Evolutionary conservation across 164 flowering plant genomes (phyloP).

Genomic region (Annona squamosa): DNA sequence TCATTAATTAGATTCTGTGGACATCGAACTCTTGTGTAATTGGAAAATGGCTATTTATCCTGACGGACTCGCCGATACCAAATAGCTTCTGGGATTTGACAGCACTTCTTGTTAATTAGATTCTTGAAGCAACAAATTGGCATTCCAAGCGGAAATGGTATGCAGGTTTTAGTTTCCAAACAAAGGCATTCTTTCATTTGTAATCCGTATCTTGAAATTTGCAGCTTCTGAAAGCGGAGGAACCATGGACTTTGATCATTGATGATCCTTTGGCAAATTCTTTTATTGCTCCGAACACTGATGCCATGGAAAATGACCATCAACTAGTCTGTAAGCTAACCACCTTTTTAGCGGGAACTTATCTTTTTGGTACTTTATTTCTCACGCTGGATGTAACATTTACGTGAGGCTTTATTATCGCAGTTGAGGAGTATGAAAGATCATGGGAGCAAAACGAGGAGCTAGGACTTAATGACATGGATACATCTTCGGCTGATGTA

Average conservation of each 20-base stretch:
- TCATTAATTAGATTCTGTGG: no score
- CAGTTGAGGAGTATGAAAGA: constrained; percentile 88
- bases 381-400: no score
- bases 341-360: neutral
- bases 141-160: neutral
- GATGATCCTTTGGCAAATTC: constrained; percentile 91
- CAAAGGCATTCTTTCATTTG: neutral
- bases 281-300: constrained; percentile 80
- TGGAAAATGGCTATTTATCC: neutral
- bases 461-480: constrained; percentile 89
- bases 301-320: constrained; percentile 69
- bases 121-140: neutral
- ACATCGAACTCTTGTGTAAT: neutral
- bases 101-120: neutral
- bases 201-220: constrained; percentile 3
- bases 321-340: constrained; percentile 66
- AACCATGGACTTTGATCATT: constrained; percentile 77
- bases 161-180: neutral
- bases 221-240: constrained; percentile 69
- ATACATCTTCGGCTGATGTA: constrained; percentile 82
- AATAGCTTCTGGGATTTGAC: neutral
- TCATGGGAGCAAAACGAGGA: constrained; percentile 98
- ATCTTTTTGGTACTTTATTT: no score
- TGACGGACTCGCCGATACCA: neutral
- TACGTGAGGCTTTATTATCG: neutral